Conservation (phyloP, 2,329 filamentous ascomycete genomes). For the Paracorniculantispora psalliotae region DNA sequence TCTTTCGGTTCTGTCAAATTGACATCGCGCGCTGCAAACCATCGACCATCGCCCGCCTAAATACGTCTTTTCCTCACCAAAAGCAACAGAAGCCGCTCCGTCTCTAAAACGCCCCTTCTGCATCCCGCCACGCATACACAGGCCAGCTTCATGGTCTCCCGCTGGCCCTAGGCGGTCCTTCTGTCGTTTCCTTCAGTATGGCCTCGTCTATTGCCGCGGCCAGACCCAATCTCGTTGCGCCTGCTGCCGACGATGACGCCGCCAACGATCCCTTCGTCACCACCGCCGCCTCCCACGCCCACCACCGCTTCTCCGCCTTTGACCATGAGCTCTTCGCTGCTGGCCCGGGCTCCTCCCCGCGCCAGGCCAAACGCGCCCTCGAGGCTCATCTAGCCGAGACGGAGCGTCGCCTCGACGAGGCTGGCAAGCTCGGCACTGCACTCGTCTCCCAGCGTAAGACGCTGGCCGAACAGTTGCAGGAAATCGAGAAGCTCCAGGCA, state of each 20-base stretch:
- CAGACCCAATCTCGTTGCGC: conserved; percentile 36
- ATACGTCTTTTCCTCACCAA: background rate
- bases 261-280: conserved; percentile 55
- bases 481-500: conserved; percentile 72
- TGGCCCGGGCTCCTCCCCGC: conserved; percentile 71
- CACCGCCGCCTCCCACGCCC: conserved; percentile 37
- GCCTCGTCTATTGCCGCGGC: conserved; percentile 40
- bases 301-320: conserved; percentile 75
- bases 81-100: background rate
- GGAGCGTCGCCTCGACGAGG: conserved; percentile 84
- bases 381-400: conserved; percentile 92
- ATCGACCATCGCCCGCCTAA: background rate
- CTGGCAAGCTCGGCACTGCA: conserved; percentile 81
- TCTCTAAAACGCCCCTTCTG: background rate
- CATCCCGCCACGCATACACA: background rate
- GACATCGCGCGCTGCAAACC: background rate
- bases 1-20: background rate
- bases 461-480: conserved; percentile 72
- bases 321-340: conserved; percentile 75
- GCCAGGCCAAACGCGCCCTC: conserved; percentile 81
- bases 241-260: conserved; percentile 39
- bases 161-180: conserved; percentile 11
- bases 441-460: conserved; percentile 83
- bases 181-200: conserved; percentile 29
- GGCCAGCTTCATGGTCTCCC: conserved; percentile 14